phyloP scores from a whole-genome alignment of 1,284 basidiomycete species.

The Microbotryomycetes sp. region DNA sequence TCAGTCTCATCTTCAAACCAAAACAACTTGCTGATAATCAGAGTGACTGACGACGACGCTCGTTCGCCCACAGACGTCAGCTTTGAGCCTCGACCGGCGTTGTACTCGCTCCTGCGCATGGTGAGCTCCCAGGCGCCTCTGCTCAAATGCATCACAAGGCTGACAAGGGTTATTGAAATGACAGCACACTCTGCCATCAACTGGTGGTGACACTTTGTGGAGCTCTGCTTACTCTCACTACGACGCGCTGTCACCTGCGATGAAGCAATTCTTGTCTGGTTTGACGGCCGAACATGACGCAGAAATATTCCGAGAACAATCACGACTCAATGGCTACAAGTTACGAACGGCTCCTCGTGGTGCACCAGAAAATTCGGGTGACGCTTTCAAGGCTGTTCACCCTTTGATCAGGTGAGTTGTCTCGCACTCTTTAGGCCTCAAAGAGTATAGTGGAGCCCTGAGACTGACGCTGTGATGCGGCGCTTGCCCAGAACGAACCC shows the following conservation, averaged over 20 bases:
- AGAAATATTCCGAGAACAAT: slow-evolving; percentile 49
- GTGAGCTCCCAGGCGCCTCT: slow-evolving; percentile 43
- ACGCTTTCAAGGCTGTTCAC: slow-evolving; percentile 54
- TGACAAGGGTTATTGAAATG: slow-evolving; percentile 45
- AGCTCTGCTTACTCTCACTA: slow-evolving; percentile 22
- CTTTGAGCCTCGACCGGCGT: slow-evolving; percentile 61
- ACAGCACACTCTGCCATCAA: slow-evolving; percentile 49
- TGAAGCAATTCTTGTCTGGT: slow-evolving; percentile 54
- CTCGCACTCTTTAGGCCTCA: too few relatives aligned
- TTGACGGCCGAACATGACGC: slow-evolving; percentile 57
- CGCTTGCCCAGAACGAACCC: slow-evolving; percentile 49
- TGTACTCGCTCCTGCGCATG: slow-evolving; percentile 48
- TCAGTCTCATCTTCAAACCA: too few relatives aligned
- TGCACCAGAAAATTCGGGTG: slow-evolving; percentile 56
- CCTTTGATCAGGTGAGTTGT: slow-evolving; percentile 35
- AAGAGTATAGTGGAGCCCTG: too few relatives aligned
- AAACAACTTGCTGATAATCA: not conserved
- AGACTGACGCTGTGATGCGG: too few relatives aligned
- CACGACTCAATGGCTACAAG: slow-evolving; percentile 34
- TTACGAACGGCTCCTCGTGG: slow-evolving; percentile 46
- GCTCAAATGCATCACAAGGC: too few relatives aligned
- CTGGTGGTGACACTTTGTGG: slow-evolving; percentile 49
- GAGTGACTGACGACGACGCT: too few relatives aligned
- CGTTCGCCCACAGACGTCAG: slow-evolving; percentile 57
- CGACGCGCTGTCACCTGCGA: slow-evolving; percentile 52